A percentile compares a stretch with the other conserved stretches of the same genome.
Evolutionary conservation across 805 yeast species (phyloP).

Genomic region (Hanseniaspora thailandica): DNA sequence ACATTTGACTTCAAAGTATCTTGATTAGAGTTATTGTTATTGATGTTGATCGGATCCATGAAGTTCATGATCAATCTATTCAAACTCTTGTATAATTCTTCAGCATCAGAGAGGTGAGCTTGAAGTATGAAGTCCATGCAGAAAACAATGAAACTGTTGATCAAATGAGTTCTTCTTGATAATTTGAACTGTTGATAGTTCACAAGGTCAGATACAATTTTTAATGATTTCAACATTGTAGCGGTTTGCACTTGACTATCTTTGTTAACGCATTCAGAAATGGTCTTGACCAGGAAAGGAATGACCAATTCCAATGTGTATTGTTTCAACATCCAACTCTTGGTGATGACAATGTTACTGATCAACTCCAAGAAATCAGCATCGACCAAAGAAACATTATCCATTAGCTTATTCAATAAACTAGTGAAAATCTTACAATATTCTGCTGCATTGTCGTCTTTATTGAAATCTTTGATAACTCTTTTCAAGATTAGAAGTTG

Average conservation of each 20-base stretch:
- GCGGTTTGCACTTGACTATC: not conserved
- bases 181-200: constrained; percentile 60
- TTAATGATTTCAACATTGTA: constrained; percentile 17
- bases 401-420: not conserved
- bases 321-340: constrained; percentile 52
- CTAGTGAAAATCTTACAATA: constrained; percentile 1
- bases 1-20: constrained; percentile 43
- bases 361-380: not conserved
- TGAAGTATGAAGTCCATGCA: constrained; percentile 33
- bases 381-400: not conserved
- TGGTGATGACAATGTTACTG: constrained; percentile 24
- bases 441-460: not conserved
- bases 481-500: not conserved
- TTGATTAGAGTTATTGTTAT: constrained; percentile 25
- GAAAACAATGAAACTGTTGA: constrained; percentile 39
- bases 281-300: constrained; percentile 29
- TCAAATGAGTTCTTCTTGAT: constrained; percentile 59
- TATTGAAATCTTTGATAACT: not conserved
- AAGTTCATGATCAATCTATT: constrained; percentile 52
- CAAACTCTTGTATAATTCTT: constrained; percentile 32
- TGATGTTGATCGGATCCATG: constrained; percentile 54
- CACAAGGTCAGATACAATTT: constrained; percentile 45
- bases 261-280: constrained; percentile 10
- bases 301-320: constrained; percentile 50
- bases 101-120: not conserved